Conservation (phyloP, 2,329 filamentous ascomycete genomes). For the Fusarium devonianum region DNA sequence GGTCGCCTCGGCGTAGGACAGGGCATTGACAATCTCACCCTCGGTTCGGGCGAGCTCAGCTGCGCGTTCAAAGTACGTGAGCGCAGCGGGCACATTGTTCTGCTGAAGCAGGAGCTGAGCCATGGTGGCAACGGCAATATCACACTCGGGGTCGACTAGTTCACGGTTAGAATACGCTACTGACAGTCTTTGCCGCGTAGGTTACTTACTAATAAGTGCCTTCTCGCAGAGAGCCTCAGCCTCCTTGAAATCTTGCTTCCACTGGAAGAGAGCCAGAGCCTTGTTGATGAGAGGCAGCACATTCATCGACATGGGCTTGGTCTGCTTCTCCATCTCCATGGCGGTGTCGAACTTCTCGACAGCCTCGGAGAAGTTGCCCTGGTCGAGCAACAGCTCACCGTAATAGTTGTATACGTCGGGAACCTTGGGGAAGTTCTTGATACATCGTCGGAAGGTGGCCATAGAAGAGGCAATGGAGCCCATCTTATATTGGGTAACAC, state of each 20-base stretch:
- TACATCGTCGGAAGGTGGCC: conserved; percentile 95
- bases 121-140: conserved; percentile 98
- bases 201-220: conserved; percentile 86
- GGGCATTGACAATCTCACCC: conserved; percentile 92
- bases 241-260: conserved; percentile 95
- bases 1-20: conserved; percentile 96
- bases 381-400: conserved; percentile 93
- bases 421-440: conserved; percentile 97
- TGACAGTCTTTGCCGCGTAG: conserved; percentile 7
- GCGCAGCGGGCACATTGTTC: conserved; percentile 93
- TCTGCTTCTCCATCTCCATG: conserved; percentile 98
- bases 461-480: conserved; percentile 96
- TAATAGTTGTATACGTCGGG: conserved; percentile 99
- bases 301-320: conserved; percentile 95
- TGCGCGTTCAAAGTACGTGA: conserved; percentile 96
- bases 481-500: conserved; percentile 99
- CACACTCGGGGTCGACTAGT: conserved; percentile 94
- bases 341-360: conserved; percentile 98
- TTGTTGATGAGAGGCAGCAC: conserved; percentile 98
- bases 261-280: conserved; percentile 94
- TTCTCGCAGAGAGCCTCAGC: conserved; percentile 97
- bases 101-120: conserved; percentile 96
- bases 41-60: conserved; percentile 94
- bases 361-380: conserved; percentile 93
- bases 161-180: conserved; percentile 44